These are phyloP conservation scores for Coix lacrymajobi DNA, from an alignment of 176 grass and related monocot genomes.

Conservation along the genomic window DNA sequence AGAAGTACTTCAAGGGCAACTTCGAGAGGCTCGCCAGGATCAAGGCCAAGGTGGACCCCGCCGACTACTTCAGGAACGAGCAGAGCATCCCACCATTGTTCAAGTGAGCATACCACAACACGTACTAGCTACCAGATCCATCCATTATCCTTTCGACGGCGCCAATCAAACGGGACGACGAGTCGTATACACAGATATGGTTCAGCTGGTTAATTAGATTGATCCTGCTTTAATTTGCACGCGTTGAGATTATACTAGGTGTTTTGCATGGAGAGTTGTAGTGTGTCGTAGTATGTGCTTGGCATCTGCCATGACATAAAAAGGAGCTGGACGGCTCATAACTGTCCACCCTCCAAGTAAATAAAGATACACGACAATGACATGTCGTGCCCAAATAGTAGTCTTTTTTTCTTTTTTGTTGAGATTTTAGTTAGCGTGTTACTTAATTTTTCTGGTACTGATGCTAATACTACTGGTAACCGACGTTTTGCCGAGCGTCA, in stretches of 20 bases:
- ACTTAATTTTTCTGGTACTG: background rate
- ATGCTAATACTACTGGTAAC: too few relatives aligned
- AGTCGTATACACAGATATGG: background rate
- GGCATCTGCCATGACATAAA: background rate
- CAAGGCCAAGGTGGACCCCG: constrained; percentile 37
- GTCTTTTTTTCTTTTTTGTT: background rate
- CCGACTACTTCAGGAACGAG: constrained; percentile 56
- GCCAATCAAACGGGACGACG: background rate
- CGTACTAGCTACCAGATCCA: background rate
- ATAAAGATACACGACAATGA: background rate
- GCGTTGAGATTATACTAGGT: background rate
- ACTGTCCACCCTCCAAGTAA: background rate
- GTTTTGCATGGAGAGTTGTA: background rate
- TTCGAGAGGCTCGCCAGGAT: constrained; percentile 30
- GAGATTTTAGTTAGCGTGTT: background rate
- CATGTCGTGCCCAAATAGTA: background rate
- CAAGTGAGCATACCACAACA: background rate
- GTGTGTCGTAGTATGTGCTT: background rate
- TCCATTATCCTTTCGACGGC: background rate
- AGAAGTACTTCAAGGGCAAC: constrained; percentile 37
- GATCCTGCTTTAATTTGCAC: background rate
- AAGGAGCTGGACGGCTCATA: background rate
- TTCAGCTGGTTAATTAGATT: background rate
- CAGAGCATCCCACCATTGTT: constrained; percentile 45
- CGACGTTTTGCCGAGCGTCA: too few relatives aligned